A percentile compares a stretch with the other conserved stretches of the same genome.
phyloP scores from a whole-genome alignment of 179 eudicot species.

The Sideroxylon spinosum region DNA sequence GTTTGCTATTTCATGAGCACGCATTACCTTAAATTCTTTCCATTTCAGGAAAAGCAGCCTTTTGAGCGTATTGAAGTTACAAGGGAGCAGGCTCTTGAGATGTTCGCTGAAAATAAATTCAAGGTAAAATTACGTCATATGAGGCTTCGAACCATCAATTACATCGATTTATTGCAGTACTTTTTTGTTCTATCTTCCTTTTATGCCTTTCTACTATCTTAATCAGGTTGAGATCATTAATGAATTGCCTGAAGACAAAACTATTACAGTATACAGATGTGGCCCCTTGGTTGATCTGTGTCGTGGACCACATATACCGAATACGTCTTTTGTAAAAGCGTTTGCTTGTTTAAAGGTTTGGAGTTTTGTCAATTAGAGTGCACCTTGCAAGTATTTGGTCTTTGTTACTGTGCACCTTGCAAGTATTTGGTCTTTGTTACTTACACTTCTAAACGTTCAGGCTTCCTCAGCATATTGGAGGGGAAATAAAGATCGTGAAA shows the following conservation, averaged over 20 bases:
- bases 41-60: constrained; percentile 78
- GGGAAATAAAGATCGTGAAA: constrained; percentile 85
- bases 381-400: background rate
- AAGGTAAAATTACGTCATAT: constrained; percentile 44
- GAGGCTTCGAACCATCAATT: background rate
- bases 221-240: constrained; percentile 82
- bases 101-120: constrained; percentile 83
- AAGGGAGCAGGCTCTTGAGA: constrained; percentile 80
- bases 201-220: constrained; percentile 9
- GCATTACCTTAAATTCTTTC: constrained; percentile 5
- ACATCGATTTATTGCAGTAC: background rate
- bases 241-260: constrained; percentile 90
- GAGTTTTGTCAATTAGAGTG: constrained; percentile 1
- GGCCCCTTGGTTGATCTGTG: constrained; percentile 97
- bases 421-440: background rate
- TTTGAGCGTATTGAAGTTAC: constrained; percentile 94
- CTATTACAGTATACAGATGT: constrained; percentile 96
- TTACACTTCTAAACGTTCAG: constrained; percentile 30
- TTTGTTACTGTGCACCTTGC: background rate
- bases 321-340: constrained; percentile 89
- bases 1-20: background rate
- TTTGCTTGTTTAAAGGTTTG: constrained; percentile 78
- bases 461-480: constrained; percentile 99
- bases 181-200: background rate
- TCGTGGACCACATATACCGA: constrained; percentile 97